A percentile compares a stretch with the other conserved stretches of the same genome.
Evolutionary conservation across 2,329 filamentous ascomycete species (phyloP).

Genomic region (Periconia digitata): DNA sequence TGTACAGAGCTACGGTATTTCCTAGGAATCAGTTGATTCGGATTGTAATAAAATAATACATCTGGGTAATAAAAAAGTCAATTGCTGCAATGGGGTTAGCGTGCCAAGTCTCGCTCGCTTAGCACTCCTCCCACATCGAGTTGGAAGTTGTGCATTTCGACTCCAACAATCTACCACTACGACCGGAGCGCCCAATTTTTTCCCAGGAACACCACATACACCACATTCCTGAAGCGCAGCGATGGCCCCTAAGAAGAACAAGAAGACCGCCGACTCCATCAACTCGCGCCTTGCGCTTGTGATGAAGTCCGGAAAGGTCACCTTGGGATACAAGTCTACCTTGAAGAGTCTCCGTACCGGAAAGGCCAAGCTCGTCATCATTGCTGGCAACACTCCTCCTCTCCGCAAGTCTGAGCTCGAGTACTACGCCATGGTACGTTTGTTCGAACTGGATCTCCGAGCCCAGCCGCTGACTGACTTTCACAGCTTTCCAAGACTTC

Average conservation of each 20-base stretch:
- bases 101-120: too few relatives aligned
- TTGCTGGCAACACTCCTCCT: constrained; percentile 92
- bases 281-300: constrained; percentile 68
- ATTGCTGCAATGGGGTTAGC: too few relatives aligned
- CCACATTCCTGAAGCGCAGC: constrained; percentile 37
- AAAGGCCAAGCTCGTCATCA: constrained; percentile 99
- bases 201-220: constrained; percentile 9
- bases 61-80: too few relatives aligned
- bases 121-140: too few relatives aligned
- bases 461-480: too few relatives aligned
- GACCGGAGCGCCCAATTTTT: constrained; percentile 9
- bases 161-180: constrained; percentile 1
- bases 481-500: constrained; percentile 74
- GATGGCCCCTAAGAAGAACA: constrained; percentile 61
- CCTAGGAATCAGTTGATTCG: too few relatives aligned
- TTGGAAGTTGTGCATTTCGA: too few relatives aligned
- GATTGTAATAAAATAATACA: too few relatives aligned
- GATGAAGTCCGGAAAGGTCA: constrained; percentile 77
- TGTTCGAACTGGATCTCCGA: too few relatives aligned
- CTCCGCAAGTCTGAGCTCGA: constrained; percentile 97
- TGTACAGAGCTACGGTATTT: too few relatives aligned
- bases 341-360: constrained; percentile 86
- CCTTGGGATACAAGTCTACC: constrained; percentile 85
- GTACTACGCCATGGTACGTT: constrained; percentile 53
- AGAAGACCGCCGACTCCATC: constrained; percentile 84